Conservation (phyloP, 2,329 filamentous ascomycete species). For the Stachybotrys echinatus region DNA sequence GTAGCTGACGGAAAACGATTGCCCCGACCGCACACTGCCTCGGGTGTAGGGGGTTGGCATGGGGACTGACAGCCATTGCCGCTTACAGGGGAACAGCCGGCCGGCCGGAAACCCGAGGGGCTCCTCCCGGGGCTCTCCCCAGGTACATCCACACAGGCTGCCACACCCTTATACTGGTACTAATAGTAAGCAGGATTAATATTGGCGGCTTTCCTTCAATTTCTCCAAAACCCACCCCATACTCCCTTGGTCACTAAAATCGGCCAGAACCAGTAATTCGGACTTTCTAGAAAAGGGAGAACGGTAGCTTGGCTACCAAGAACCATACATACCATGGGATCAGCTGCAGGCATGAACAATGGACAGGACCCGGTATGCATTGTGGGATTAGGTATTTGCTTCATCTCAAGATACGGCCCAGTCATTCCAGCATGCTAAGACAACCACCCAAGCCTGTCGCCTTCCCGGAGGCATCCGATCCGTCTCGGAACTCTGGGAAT, state of each 20-base stretch:
- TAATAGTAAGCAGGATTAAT: neutral
- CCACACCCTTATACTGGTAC: neutral
- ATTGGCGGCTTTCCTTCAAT: neutral
- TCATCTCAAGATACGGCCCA: too few relatives aligned
- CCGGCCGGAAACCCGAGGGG: neutral
- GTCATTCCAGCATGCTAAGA: too few relatives aligned
- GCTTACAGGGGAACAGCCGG: neutral
- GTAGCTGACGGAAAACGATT: neutral
- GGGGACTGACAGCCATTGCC: neutral
- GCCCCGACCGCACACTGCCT: neutral
- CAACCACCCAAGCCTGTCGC: constrained; percentile 15
- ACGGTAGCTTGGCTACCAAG: neutral
- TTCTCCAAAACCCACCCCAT: too few relatives aligned
- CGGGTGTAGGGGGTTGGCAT: neutral
- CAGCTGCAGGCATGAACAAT: neutral
- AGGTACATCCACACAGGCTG: neutral
- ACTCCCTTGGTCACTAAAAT: too few relatives aligned
- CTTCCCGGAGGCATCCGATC: constrained; percentile 17
- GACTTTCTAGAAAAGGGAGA: neutral
- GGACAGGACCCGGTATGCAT: neutral
- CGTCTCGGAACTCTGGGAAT: constrained; percentile 15
- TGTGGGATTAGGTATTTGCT: neutral
- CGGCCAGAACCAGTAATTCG: neutral
- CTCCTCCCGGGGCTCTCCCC: too few relatives aligned
- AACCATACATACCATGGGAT: neutral